Evolutionary conservation across 805 yeast genomes (phyloP).

Genomic region (Peterozyma toletana): DNA sequence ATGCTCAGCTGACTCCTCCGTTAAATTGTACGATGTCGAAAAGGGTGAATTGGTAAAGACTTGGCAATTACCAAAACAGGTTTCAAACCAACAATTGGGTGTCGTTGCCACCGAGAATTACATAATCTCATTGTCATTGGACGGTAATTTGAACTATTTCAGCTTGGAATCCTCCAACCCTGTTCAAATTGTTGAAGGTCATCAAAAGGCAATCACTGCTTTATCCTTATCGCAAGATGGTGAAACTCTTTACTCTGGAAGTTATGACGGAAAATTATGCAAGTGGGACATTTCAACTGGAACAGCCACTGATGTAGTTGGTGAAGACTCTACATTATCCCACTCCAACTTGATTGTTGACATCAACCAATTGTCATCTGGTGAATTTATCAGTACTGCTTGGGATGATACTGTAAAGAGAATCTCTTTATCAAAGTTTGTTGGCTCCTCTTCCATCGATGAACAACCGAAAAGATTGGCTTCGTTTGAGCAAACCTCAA

Average conservation of each 20-base stretch:
- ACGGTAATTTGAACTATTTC: constrained; percentile 67
- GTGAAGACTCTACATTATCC: constrained; percentile 20
- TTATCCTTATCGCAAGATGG: constrained; percentile 23
- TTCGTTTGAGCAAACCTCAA: constrained; percentile 25
- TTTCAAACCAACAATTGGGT: constrained; percentile 74
- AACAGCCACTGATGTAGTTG: constrained; percentile 24
- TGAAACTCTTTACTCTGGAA: constrained; percentile 47
- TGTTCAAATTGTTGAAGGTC: constrained; percentile 52
- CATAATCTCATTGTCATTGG: constrained; percentile 58
- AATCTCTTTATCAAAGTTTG: constrained; percentile 19
- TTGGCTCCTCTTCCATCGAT: constrained; percentile 26
- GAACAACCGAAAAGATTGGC: constrained; percentile 43
- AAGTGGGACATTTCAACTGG: constrained; percentile 44
- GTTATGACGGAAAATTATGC: constrained; percentile 72
- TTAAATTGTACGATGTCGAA: constrained; percentile 58
- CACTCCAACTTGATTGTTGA: constrained; percentile 69
- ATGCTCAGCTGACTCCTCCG: constrained; percentile 73
- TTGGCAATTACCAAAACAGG: constrained; percentile 40
- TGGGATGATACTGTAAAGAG: constrained; percentile 81
- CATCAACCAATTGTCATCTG: constrained; percentile 22
- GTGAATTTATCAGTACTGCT: constrained; percentile 46
- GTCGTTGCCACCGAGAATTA: constrained; percentile 55
- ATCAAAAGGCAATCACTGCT: constrained; percentile 76
- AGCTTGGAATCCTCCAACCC: constrained; percentile 29
- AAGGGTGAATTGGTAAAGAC: constrained; percentile 33